These are phyloP conservation scores for Rubia tinctorum DNA, from an alignment of 305 asterid genomes.

Conservation along the genomic window DNA sequence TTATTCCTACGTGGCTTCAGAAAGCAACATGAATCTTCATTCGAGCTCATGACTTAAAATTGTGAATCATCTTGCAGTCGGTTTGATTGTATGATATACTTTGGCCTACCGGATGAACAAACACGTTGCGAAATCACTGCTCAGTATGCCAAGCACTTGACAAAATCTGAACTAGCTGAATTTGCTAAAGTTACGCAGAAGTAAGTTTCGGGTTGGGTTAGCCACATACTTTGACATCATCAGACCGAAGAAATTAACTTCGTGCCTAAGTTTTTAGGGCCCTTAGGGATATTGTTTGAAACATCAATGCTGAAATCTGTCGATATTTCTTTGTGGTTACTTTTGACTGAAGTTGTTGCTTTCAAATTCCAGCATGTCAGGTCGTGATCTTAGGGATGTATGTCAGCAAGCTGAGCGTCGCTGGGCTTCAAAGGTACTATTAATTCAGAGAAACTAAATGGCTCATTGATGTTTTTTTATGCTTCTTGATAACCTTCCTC, in stretches of 20 bases:
- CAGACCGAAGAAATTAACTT: neutral
- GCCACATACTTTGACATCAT: neutral
- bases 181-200: conserved; percentile 66
- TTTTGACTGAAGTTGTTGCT: conserved; percentile 5
- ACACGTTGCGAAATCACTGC: conserved; percentile 83
- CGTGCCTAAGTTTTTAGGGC: neutral
- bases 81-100: conserved; percentile 80
- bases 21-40: neutral
- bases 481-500: conserved; percentile 12
- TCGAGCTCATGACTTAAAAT: conserved; percentile 1
- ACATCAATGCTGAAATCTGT: neutral
- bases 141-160: conserved; percentile 91
- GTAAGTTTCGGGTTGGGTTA: conserved; percentile 33
- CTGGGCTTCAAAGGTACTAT: conserved; percentile 95
- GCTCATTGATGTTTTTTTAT: neutral
- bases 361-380: conserved; percentile 71
- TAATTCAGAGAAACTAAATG: neutral
- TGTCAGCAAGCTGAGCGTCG: conserved; percentile 98
- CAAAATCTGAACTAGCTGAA: conserved; percentile 61
- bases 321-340: neutral
- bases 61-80: conserved; percentile 55
- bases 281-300: neutral
- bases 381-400: conserved; percentile 88
- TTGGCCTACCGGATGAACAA: conserved; percentile 77
- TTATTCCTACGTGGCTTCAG: conserved; percentile 3